A percentile compares a stretch with the other conserved stretches of the same genome.
Evolutionary conservation across 2,329 filamentous ascomycete genomes (phyloP).

Genomic region (Aspergillus ruber): DNA sequence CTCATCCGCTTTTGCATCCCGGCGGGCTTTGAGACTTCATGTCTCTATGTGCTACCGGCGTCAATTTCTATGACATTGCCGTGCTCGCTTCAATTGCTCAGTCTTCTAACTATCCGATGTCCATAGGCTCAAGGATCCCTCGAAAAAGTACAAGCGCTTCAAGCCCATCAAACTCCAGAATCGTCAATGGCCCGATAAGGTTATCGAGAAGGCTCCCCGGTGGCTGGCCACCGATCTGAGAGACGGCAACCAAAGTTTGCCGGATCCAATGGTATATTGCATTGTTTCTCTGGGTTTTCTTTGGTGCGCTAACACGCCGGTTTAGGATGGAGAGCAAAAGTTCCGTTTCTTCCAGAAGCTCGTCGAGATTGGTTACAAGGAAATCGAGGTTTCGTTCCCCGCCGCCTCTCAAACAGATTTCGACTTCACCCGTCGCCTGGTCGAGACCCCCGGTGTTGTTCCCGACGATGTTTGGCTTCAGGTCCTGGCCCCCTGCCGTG

Average conservation of each 20-base stretch:
- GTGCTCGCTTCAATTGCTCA: background rate
- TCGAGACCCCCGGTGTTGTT: conserved; percentile 74
- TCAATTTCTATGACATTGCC: background rate
- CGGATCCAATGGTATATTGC: conserved; percentile 75
- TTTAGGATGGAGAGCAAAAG: conserved; percentile 86
- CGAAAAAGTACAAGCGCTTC: conserved; percentile 43
- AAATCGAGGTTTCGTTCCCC: conserved; percentile 94
- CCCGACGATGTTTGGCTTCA: conserved; percentile 89
- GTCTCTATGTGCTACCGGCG: background rate
- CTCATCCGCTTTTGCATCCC: background rate
- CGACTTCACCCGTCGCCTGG: conserved; percentile 81
- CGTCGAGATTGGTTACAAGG: conserved; percentile 86
- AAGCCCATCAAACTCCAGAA: conserved; percentile 45
- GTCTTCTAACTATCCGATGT: background rate
- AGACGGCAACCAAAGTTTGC: conserved; percentile 90
- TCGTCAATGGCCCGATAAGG: conserved; percentile 71
- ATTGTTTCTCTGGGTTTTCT: background rate
- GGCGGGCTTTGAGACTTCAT: background rate
- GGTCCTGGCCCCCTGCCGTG: conserved; percentile 84
- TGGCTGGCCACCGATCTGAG: conserved; percentile 86
- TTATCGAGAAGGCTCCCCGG: conserved; percentile 74
- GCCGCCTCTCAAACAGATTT: conserved; percentile 93
- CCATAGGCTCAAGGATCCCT: conserved; percentile 43
- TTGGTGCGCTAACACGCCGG: background rate
- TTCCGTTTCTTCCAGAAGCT: conserved; percentile 95